Base-by-base conservation (phyloP, 108 stramenopile species). In the Cyclostephanos tholiformis region DNA sequence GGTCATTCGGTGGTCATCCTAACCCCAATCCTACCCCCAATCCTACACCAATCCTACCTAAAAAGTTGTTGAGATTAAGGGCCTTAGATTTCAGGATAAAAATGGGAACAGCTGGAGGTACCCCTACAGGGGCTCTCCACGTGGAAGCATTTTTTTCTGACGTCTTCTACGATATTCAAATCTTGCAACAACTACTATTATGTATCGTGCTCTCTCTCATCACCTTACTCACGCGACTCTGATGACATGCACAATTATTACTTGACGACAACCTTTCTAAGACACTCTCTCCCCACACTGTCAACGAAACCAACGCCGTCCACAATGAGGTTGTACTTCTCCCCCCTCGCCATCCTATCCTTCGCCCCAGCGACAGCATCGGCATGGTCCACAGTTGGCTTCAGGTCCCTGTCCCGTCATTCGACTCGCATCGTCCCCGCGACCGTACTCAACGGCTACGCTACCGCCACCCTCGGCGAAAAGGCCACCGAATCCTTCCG, bases 401-500 rank as follows among this genome's bases (percentile, higher is more conserved):
- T 72, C 55, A 35, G 57, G 17, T 74, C 72, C 39, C 62, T 51
- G 51, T 49, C 72, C 25, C 60, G 57, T 48, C 57, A 57, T 71
- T 38, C 78, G 25, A 52, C 43, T 14, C 56, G 75, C 63, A 13
- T 60, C 44, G 46, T 79, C 29, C 76, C 84, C 58, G 84, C 84
- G 49, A 80, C 80, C 63, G 64, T 79, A 64, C 84, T 87, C 62
- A 69, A 79, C 59, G 69, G 69, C n/a, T 72, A 81, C 68, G 52
- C 83, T 69, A 94, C 92, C 30, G 72, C 86, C 48, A 71, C 67
- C 20, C 60, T 74, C 14, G 94, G 94, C 38, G 90, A 95, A 57
- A 77, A 67, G 10, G 79, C 84, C 50, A 95, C 94, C 35, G 94
- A 95, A 80, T 91, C 89, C 35, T 95, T 95, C 82, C 91, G 94